phyloP scores from a whole-genome alignment of 2,329 filamentous ascomycete genomes.

The Sphaerulina vaccinii region DNA sequence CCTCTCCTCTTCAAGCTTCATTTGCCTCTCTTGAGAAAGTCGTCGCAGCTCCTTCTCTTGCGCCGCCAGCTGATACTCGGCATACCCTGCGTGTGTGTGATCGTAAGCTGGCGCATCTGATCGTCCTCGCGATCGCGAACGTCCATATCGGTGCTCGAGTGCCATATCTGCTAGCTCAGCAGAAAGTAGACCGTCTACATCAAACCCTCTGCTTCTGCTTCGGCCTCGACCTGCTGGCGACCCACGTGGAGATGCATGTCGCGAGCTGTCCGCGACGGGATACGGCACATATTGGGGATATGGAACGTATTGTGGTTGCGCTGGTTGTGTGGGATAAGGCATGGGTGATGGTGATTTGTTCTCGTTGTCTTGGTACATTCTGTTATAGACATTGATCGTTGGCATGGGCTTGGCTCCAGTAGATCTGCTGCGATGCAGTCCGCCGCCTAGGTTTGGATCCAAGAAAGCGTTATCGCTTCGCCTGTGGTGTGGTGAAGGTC shows the following conservation, averaged over 20 bases:
- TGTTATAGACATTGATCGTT: constrained; percentile 49
- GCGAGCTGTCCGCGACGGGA: constrained; percentile 32
- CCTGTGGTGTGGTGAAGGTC: constrained; percentile 25
- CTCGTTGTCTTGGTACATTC: constrained; percentile 31
- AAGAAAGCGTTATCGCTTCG: constrained; percentile 26
- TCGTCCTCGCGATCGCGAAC: constrained; percentile 37
- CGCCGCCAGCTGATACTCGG: constrained; percentile 35
- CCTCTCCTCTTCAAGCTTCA: constrained; percentile 41
- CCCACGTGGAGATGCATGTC: constrained; percentile 21
- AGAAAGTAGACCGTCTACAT: constrained; percentile 30
- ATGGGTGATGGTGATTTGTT: constrained; percentile 19
- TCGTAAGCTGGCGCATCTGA: constrained; percentile 29
- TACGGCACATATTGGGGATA: constrained; percentile 19
- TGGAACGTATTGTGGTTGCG: constrained; percentile 5
- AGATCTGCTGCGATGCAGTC: constrained; percentile 47
- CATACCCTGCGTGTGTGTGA: constrained; percentile 25
- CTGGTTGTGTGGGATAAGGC: constrained; percentile 8
- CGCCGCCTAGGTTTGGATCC: constrained; percentile 26
- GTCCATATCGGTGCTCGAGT: constrained; percentile 33
- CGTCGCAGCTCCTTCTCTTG: constrained; percentile 38
- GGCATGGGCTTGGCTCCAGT: constrained; percentile 45
- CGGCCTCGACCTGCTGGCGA: constrained; percentile 26
- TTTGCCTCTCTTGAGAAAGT: constrained; percentile 36
- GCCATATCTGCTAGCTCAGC: constrained; percentile 35
- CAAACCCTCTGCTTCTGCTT: constrained; percentile 21